Conservation (phyloP, 176 grass and related monocot species). For the Carex myosuroides region DNA sequence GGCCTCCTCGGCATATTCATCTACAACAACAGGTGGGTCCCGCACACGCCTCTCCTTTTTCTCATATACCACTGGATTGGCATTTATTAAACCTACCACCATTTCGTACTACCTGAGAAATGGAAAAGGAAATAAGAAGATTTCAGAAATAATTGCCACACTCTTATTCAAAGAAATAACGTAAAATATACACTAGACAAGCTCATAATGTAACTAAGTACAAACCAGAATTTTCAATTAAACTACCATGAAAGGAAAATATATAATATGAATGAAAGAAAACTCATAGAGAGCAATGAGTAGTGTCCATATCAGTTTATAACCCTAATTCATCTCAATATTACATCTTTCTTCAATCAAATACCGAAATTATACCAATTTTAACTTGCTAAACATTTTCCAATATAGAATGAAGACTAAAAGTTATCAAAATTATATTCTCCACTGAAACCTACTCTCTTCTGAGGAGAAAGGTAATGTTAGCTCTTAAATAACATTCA, state of each 20-base stretch:
- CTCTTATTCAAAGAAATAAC: neutral
- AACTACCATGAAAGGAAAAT: neutral
- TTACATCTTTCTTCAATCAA: neutral
- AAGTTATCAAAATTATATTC: neutral
- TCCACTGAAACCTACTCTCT: neutral
- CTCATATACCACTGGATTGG: constrained; percentile 72
- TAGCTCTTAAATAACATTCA: neutral
- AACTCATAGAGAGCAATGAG: neutral
- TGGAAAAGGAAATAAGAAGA: neutral
- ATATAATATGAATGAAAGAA: neutral
- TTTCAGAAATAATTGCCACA: neutral
- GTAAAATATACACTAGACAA: neutral
- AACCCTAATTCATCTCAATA: neutral
- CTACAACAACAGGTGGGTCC: constrained; percentile 28
- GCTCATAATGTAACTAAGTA: neutral
- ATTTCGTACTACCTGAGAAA: constrained; percentile 22
- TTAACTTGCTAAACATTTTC: neutral
- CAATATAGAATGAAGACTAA: neutral
- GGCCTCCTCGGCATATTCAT: constrained; percentile 57
- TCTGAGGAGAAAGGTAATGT: neutral
- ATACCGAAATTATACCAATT: neutral
- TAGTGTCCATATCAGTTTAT: neutral
- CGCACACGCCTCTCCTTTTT: constrained; percentile 51
- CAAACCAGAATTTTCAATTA: neutral
- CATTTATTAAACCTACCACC: constrained; percentile 79